Conservation (phyloP, 352 stramenopile genomes). For the Globisporangium irregulare region DNA sequence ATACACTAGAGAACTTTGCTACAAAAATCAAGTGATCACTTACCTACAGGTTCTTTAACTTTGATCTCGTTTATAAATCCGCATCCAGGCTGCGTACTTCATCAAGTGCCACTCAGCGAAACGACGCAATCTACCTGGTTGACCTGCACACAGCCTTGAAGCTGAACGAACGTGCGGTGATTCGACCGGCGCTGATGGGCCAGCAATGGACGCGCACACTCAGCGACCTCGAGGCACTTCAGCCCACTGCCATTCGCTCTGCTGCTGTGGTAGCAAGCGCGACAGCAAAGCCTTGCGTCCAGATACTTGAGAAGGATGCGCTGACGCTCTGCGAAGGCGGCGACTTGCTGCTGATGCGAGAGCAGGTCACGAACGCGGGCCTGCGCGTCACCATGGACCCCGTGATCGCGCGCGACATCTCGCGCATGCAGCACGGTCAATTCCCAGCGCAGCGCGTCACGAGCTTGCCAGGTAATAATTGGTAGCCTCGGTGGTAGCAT, state of each 20-base stretch:
- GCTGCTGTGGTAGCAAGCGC: neutral
- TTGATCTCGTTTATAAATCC: neutral
- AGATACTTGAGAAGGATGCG: constrained; percentile 27
- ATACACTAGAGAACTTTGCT: neutral
- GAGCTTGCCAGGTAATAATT: too few relatives aligned
- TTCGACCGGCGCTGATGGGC: neutral
- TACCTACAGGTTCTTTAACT: neutral
- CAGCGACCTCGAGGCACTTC: neutral
- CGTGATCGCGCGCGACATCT: constrained; percentile 43
- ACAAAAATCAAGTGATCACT: neutral
- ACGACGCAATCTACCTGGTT: neutral
- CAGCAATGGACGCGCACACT: constrained; percentile 2
- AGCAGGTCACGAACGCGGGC: constrained; percentile 30
- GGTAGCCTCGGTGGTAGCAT: neutral
- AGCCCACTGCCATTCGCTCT: neutral
- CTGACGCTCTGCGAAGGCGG: constrained; percentile 52
- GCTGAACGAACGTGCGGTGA: neutral
- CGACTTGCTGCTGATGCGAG: constrained; percentile 51
- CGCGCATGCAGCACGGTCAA: constrained; percentile 39
- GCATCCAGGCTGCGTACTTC: neutral
- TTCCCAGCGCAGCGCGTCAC: constrained; percentile 25
- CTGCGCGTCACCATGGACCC: constrained; percentile 39
- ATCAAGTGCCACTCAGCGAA: neutral
- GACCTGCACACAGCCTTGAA: neutral
- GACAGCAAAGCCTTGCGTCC: neutral